A percentile compares a stretch with the other conserved stretches of the same genome.
Evolutionary conservation across 495 filamentous ascomycete genomes (phyloP).

Genomic region (Aspergillus avenaceus): DNA sequence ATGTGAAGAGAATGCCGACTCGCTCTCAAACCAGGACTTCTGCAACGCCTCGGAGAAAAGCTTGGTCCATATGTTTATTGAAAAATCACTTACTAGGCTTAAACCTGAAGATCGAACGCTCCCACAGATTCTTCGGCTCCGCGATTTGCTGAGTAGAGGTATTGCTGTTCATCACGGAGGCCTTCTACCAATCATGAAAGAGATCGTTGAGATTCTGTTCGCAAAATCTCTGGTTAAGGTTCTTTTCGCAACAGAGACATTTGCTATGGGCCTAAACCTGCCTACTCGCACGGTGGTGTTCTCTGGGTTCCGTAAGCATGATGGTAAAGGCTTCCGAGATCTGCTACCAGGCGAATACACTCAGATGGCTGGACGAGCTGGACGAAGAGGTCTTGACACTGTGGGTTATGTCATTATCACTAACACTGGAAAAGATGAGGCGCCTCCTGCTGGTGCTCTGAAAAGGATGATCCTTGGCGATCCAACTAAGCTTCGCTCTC

Average conservation of each 20-base stretch:
- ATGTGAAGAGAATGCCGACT: constrained; percentile 95
- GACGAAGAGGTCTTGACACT: constrained; percentile 84
- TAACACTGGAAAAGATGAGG: constrained; percentile 76
- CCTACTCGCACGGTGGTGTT: constrained; percentile 96
- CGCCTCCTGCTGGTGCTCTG: constrained; percentile 74
- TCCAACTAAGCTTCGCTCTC: constrained; percentile 89
- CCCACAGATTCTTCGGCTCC: constrained; percentile 83
- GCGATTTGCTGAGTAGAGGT: constrained; percentile 81
- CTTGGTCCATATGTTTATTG: constrained; percentile 92
- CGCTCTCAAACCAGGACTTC: constrained; percentile 90
- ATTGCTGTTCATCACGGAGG: constrained; percentile 97
- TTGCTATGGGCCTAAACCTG: constrained; percentile 96
- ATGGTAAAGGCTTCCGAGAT: constrained; percentile 86
- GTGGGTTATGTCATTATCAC: constrained; percentile 94
- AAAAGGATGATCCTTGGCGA: constrained; percentile 94
- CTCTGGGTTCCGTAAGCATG: constrained; percentile 93
- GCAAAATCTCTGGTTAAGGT: constrained; percentile 93
- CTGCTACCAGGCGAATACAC: constrained; percentile 94
- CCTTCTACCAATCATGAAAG: constrained; percentile 93
- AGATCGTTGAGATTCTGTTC: constrained; percentile 95
- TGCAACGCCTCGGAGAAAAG: constrained; percentile 92
- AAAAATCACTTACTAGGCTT: constrained; percentile 88
- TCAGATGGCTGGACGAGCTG: constrained; percentile 96
- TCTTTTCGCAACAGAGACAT: constrained; percentile 95
- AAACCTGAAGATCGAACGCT: constrained; percentile 86